phyloP scores from a whole-genome alignment of 371 early-diverging fungal genomes.

The Mucor irregularis region DNA sequence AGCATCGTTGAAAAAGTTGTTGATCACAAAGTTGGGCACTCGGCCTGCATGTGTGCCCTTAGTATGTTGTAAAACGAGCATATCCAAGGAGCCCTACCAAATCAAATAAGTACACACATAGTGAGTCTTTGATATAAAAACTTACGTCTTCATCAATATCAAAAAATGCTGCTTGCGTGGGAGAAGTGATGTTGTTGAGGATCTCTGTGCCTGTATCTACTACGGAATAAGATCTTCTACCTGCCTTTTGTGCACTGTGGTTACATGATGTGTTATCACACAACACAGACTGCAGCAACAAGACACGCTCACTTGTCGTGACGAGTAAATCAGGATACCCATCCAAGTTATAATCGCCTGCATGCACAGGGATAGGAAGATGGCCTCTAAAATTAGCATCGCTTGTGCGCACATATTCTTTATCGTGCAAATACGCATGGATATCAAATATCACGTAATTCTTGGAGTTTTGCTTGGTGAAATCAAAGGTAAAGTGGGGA shows the following conservation, averaged over 20 bases:
- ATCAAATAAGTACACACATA: background rate
- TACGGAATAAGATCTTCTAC: constrained; percentile 58
- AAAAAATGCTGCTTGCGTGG: constrained; percentile 73
- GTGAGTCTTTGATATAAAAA: background rate
- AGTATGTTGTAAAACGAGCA: constrained; percentile 60
- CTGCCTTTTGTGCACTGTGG: constrained; percentile 32
- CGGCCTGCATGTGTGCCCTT: constrained; percentile 26
- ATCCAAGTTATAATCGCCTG: constrained; percentile 88
- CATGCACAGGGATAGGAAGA: constrained; percentile 56
- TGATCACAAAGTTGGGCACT: constrained; percentile 60
- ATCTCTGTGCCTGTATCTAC: constrained; percentile 63
- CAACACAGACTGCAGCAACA: constrained; percentile 61
- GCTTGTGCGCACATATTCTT: constrained; percentile 45
- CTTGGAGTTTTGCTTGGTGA: constrained; percentile 39
- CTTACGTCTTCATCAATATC: constrained; percentile 87
- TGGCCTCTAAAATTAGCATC: constrained; percentile 58
- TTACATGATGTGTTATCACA: constrained; percentile 55
- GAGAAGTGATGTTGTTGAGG: constrained; percentile 47
- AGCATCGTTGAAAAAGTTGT: constrained; percentile 90
- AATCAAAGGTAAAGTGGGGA: constrained; percentile 68
- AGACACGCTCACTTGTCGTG: constrained; percentile 46
- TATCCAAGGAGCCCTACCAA: constrained; percentile 80
- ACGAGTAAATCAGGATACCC: constrained; percentile 89
- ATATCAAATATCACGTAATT: constrained; percentile 53
- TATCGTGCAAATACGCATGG: constrained; percentile 36